Conservation (phyloP, 139 green algal species). For the Coelastrella sp. region DNA sequence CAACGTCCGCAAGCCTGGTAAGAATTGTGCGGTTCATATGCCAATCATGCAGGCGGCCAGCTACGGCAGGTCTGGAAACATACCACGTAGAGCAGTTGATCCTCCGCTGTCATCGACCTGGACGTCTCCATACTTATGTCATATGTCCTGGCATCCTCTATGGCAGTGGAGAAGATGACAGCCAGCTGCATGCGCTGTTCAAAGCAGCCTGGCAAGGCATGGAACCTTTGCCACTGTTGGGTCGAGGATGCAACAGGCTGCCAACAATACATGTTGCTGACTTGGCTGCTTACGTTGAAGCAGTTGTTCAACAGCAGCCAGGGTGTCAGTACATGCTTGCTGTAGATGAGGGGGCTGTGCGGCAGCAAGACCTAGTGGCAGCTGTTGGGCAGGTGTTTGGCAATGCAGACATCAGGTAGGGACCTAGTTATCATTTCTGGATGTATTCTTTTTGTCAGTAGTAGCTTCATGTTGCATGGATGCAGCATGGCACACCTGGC, state of each 20-base stretch:
- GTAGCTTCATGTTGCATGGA: too few relatives aligned
- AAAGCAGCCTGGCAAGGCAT: slow-evolving; percentile 49
- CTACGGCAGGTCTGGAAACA: slow-evolving; percentile 3
- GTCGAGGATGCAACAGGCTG: slow-evolving; percentile 59
- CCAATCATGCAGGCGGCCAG: slow-evolving; percentile 35
- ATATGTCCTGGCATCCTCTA: slow-evolving; percentile 73
- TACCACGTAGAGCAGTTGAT: slow-evolving; percentile 63
- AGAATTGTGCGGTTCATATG: too few relatives aligned
- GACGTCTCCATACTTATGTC: slow-evolving; percentile 55
- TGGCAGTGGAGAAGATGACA: slow-evolving; percentile 61
- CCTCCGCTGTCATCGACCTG: slow-evolving; percentile 45
- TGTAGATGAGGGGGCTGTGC: slow-evolving; percentile 10
- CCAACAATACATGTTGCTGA: slow-evolving; percentile 66
- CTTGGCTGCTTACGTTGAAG: slow-evolving; percentile 53
- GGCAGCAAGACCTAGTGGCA: slow-evolving; percentile 45
- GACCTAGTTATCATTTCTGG: too few relatives aligned
- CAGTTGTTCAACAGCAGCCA: slow-evolving; percentile 29
- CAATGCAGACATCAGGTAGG: neutral
- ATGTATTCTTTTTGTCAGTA: too few relatives aligned
- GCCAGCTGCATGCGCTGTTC: slow-evolving; percentile 53
- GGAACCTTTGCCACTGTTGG: slow-evolving; percentile 48
- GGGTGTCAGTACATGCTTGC: slow-evolving; percentile 15
- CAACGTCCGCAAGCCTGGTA: too few relatives aligned
- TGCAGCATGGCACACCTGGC: neutral
- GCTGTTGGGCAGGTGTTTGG: slow-evolving; percentile 44